Conservation (phyloP, 345 rosid species). For the Eucalyptus tenuipes region DNA sequence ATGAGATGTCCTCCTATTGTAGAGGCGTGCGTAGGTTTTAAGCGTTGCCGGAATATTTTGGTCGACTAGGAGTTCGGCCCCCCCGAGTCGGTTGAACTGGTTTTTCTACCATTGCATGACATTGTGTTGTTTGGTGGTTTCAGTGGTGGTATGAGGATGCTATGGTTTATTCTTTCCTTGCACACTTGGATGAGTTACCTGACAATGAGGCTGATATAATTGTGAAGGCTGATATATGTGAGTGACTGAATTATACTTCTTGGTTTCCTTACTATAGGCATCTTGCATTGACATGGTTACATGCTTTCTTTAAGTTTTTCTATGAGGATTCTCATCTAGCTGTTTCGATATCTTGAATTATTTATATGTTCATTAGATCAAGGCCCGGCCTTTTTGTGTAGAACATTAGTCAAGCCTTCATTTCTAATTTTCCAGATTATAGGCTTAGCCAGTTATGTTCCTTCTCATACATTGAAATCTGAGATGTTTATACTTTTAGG, state of each 20-base stretch:
- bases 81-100: no score
- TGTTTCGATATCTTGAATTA: not conserved
- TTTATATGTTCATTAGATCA: not conserved
- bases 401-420: not conserved
- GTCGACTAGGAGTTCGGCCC: not conserved
- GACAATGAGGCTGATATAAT: conserved; percentile 60
- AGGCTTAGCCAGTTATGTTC: not conserved
- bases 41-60: not conserved
- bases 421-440: not conserved
- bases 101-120: no score
- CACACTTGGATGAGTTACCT: conserved; percentile 83
- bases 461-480: not conserved
- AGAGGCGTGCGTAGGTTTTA: not conserved
- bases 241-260: conserved; percentile 3
- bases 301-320: not conserved
- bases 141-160: conserved; percentile 19
- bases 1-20: not conserved
- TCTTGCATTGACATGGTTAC: not conserved
- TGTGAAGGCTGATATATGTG: no score
- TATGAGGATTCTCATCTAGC: not conserved
- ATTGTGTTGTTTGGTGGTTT: not conserved
- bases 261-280: not conserved
- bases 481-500: conserved; percentile 15
- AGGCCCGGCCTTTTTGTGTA: not conserved
- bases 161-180: conserved; percentile 81